phyloP scores from a whole-genome alignment of 805 yeast species.

The Kuraishia hungarica region DNA sequence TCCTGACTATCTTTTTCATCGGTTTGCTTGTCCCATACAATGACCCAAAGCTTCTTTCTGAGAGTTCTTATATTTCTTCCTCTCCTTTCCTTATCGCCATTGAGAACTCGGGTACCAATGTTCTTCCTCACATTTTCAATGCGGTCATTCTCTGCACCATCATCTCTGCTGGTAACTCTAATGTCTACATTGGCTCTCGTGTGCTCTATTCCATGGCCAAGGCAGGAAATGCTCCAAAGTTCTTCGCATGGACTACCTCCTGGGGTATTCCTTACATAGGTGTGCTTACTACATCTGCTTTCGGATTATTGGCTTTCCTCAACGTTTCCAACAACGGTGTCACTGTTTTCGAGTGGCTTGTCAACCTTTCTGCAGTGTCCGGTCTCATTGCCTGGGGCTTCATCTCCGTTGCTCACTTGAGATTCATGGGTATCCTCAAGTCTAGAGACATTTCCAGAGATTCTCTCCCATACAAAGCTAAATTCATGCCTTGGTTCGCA shows the following conservation, averaged over 20 bases:
- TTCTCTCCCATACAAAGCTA: slow-evolving; percentile 66
- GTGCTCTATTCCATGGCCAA: slow-evolving; percentile 63
- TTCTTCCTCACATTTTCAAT: slow-evolving; percentile 67
- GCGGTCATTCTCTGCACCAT: slow-evolving; percentile 72
- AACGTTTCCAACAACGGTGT: slow-evolving; percentile 48
- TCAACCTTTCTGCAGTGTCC: slow-evolving; percentile 64
- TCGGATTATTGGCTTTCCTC: slow-evolving; percentile 67
- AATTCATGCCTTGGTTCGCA: slow-evolving; percentile 58
- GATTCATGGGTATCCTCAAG: slow-evolving; percentile 61
- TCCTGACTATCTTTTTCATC: slow-evolving; percentile 41
- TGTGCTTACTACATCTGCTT: slow-evolving; percentile 37
- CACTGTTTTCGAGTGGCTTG: slow-evolving; percentile 57
- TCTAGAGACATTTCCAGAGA: slow-evolving; percentile 58
- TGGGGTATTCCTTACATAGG: slow-evolving; percentile 67
- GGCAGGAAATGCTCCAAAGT: slow-evolving; percentile 65
- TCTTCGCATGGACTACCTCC: slow-evolving; percentile 56
- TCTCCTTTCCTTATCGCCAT: slow-evolving; percentile 85
- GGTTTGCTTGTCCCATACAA: slow-evolving; percentile 51
- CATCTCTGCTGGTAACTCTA: slow-evolving; percentile 76
- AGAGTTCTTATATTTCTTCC: slow-evolving; percentile 52
- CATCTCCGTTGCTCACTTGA: slow-evolving; percentile 53
- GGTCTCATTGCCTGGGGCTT: slow-evolving; percentile 70
- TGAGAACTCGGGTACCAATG: slow-evolving; percentile 52
- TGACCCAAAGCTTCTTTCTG: slow-evolving; percentile 36
- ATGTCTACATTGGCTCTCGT: slow-evolving; percentile 70